Evolutionary conservation across 2,329 filamentous ascomycete genomes (phyloP).

Genomic region (Talaromyces sp.): DNA sequence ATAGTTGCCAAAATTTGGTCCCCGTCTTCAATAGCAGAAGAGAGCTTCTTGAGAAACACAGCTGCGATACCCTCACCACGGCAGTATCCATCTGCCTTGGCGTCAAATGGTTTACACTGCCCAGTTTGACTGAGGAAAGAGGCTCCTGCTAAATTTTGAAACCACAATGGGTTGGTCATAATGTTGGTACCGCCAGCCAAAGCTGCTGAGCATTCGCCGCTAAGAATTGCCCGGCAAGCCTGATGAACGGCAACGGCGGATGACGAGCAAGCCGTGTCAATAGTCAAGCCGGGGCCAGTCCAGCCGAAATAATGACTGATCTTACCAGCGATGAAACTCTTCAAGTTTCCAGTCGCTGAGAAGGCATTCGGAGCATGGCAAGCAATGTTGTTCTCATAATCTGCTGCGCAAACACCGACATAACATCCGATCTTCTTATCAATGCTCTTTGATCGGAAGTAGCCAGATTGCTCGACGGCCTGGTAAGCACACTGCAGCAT

Average conservation of each 20-base stretch:
- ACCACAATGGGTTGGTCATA: slow-evolving; percentile 32
- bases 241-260: slow-evolving; percentile 40
- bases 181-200: slow-evolving; percentile 28
- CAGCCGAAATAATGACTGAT: slow-evolving; percentile 43
- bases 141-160: slow-evolving; percentile 34
- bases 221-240: slow-evolving; percentile 32
- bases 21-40: slow-evolving; percentile 46
- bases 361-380: slow-evolving; percentile 34
- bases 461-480: slow-evolving; percentile 31
- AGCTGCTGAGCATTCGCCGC: slow-evolving; percentile 30
- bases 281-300: slow-evolving; percentile 43
- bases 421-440: slow-evolving; percentile 29
- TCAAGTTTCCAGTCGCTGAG: slow-evolving; percentile 33
- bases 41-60: slow-evolving; percentile 52
- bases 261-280: slow-evolving; percentile 51
- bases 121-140: slow-evolving; percentile 56
- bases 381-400: slow-evolving; percentile 32
- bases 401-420: slow-evolving; percentile 27
- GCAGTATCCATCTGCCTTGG: slow-evolving; percentile 49
- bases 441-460: slow-evolving; percentile 20
- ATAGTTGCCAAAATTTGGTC: slow-evolving; percentile 43
- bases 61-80: slow-evolving; percentile 53
- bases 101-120: slow-evolving; percentile 51
- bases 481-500: slow-evolving; percentile 31
- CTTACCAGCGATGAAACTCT: slow-evolving; percentile 42